Evolutionary conservation across 2,329 filamentous ascomycete genomes (phyloP).

Genomic region (Gaeumannomyces sp.): DNA sequence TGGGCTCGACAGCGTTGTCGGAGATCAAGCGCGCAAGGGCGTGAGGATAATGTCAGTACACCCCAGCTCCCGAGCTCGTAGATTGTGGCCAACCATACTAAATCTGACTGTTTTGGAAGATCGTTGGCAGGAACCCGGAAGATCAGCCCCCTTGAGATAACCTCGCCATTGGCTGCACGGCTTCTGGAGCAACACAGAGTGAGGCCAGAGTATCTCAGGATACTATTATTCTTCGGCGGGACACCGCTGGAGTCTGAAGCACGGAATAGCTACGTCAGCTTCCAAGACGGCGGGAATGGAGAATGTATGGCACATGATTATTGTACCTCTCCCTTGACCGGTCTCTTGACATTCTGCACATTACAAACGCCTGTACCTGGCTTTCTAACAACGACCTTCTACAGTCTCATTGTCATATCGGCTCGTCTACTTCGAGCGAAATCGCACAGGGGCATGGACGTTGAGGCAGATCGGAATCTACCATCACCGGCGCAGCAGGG

Average conservation of each 20-base stretch:
- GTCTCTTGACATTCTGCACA: not conserved
- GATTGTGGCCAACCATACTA: not conserved
- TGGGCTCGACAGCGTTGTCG: too few relatives aligned
- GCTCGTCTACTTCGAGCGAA: conserved; percentile 15
- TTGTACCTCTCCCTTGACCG: not conserved
- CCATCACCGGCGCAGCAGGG: conserved; percentile 11
- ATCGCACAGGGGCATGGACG: conserved; percentile 11
- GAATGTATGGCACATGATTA: not conserved
- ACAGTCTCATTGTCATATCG: conserved; percentile 13
- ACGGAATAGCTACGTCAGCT: conserved; percentile 12
- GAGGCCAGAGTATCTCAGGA: conserved; percentile 9
- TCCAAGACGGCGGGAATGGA: not conserved
- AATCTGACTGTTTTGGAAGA: not conserved
- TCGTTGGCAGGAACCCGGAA: not conserved
- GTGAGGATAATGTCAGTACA: not conserved
- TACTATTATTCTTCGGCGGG: conserved; percentile 13
- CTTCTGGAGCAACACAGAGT: conserved; percentile 10
- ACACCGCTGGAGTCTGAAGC: conserved; percentile 14
- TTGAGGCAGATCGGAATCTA: conserved; percentile 15
- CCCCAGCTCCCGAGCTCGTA: not conserved
- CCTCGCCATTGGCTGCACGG: not conserved
- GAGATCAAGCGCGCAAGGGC: not conserved
- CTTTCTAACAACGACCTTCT: not conserved
- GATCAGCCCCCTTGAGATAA: not conserved
- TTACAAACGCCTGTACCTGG: not conserved